phyloP scores from a whole-genome alignment of 2,329 filamentous ascomycete species.

The Trichoderma atrobrunneum region DNA sequence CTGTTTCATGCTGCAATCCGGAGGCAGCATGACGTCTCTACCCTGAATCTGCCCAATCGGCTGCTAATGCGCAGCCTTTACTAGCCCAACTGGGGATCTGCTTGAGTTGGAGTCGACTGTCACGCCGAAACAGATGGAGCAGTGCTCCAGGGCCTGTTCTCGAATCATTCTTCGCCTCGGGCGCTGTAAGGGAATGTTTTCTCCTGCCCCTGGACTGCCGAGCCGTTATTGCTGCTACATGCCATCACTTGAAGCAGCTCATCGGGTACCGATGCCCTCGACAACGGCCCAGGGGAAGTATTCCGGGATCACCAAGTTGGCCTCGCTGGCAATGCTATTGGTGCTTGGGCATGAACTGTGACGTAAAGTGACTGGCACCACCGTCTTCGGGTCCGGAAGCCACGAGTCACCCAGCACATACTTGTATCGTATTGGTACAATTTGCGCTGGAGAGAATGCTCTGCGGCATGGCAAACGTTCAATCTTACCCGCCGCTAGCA shows the following conservation, averaged over 20 bases:
- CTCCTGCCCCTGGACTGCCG: neutral
- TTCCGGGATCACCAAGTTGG: neutral
- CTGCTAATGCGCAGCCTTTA: conserved; percentile 18
- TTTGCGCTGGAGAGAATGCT: neutral
- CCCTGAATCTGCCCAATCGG: conserved; percentile 21
- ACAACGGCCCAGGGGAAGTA: neutral
- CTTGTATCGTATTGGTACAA: neutral
- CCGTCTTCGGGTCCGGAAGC: neutral
- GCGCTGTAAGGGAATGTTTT: neutral
- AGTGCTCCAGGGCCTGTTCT: conserved; percentile 2
- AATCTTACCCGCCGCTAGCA: neutral
- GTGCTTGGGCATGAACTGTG: neutral
- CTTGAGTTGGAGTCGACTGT: neutral
- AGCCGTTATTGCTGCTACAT: neutral
- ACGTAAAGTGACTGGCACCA: neutral
- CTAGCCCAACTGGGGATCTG: conserved; percentile 17
- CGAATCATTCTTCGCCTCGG: conserved; percentile 16
- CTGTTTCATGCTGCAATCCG: conserved; percentile 14
- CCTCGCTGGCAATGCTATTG: neutral
- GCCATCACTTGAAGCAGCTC: neutral
- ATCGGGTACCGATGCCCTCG: neutral
- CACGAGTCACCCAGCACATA: neutral
- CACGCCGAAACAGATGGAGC: neutral
- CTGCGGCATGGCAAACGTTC: neutral
- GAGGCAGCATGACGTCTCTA: conserved; percentile 21